phyloP scores from a whole-genome alignment of 805 yeast genomes.

The Sungouiozyma intestinalis region DNA sequence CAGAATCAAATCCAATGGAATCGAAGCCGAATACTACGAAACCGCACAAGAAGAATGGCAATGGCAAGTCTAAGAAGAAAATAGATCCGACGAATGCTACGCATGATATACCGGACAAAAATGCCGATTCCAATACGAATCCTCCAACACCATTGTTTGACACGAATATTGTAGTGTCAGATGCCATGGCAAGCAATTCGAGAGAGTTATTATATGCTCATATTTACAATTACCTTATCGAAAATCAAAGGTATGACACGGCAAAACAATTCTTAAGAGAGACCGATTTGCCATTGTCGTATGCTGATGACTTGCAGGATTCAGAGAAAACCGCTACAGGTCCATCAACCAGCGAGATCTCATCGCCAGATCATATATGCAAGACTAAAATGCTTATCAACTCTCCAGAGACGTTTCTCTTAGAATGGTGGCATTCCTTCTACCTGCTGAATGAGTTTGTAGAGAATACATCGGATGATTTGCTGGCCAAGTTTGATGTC shows the following conservation, averaged over 20 bases:
- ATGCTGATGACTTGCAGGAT: slow-evolving; percentile 8
- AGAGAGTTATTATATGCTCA: slow-evolving; percentile 43
- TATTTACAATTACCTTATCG: slow-evolving; percentile 39
- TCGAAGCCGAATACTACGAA: background rate
- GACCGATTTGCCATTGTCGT: slow-evolving; percentile 34
- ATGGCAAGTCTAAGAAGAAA: background rate
- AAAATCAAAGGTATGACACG: slow-evolving; percentile 39
- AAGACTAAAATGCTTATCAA: slow-evolving; percentile 32
- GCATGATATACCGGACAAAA: background rate
- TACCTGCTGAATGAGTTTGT: slow-evolving; percentile 41
- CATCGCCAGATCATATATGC: slow-evolving; percentile 7
- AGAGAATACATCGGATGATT: slow-evolving; percentile 24
- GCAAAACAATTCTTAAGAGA: slow-evolving; percentile 40
- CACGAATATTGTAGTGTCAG: slow-evolving; percentile 27
- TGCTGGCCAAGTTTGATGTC: slow-evolving; percentile 7
- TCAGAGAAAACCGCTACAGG: slow-evolving; percentile 33
- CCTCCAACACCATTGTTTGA: slow-evolving; percentile 7
- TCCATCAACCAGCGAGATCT: slow-evolving; percentile 26
- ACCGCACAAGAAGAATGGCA: background rate
- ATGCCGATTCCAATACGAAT: too few relatives aligned
- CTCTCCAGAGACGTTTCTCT: slow-evolving; percentile 37
- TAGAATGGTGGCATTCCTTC: slow-evolving; percentile 47
- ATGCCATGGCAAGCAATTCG: slow-evolving; percentile 38
- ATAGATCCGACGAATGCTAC: background rate
- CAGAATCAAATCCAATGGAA: background rate